Conservation (phyloP, 225 moss, liverwort and hornwort genomes). For the Anthoceros angustus region DNA sequence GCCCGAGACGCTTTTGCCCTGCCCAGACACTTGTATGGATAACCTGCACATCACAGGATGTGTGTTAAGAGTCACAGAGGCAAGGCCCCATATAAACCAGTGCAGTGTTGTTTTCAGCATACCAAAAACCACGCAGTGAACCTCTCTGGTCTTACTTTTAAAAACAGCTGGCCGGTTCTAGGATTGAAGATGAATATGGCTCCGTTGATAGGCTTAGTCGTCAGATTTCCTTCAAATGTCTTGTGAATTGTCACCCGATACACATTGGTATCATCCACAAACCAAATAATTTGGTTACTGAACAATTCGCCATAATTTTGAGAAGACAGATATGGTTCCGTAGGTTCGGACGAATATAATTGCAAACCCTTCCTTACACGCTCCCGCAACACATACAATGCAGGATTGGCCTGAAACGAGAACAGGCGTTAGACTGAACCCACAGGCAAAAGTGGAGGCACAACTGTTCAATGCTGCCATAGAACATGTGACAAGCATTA, state of each 20-base stretch:
- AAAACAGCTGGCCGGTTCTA: conserved; percentile 91
- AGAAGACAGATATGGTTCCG: conserved; percentile 92
- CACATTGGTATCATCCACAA: conserved; percentile 97
- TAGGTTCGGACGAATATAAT: conserved; percentile 94
- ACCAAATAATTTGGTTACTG: conserved; percentile 99
- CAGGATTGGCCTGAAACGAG: conserved; percentile 64
- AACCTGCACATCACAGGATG: conserved; percentile 23
- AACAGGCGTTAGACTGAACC: neutral
- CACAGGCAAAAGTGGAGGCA: neutral
- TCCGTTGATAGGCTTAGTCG: conserved; percentile 98
- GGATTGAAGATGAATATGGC: conserved; percentile 99
- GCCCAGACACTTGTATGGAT: conserved; percentile 99
- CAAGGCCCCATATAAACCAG: no score
- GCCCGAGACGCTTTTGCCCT: conserved; percentile 96
- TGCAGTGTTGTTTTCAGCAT: neutral
- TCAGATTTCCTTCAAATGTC: conserved; percentile 97
- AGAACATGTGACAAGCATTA: neutral
- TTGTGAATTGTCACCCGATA: conserved; percentile 99
- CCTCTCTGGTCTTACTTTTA: conserved; percentile 32
- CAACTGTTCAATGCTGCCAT: neutral
- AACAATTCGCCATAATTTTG: conserved; percentile 98
- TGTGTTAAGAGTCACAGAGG: neutral
- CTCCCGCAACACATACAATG: conserved; percentile 90
- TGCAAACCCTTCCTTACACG: conserved; percentile 94
- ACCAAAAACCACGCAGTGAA: neutral